Evolutionary conservation across 306 rosid species (phyloP).

Genomic region (Fragaria ananassa): DNA sequence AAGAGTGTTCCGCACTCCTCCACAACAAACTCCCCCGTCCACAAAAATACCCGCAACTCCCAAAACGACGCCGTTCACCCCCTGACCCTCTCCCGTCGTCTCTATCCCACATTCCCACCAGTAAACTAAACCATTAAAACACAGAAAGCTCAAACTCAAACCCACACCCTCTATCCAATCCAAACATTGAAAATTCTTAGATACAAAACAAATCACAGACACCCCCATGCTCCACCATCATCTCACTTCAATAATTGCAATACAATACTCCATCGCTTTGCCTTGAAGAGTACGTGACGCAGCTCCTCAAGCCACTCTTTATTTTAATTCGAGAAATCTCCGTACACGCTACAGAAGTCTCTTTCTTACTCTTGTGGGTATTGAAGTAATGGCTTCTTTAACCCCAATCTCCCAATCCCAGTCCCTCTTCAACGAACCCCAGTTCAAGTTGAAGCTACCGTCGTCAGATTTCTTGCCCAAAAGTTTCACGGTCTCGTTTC

Average conservation of each 20-base stretch:
- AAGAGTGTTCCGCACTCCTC: background rate
- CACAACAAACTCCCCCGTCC: conserved; percentile 2
- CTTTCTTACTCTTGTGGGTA: background rate
- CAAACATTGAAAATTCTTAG: no score
- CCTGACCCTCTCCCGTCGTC: no score
- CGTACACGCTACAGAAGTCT: conserved; percentile 41
- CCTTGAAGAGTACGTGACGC: conserved; percentile 39
- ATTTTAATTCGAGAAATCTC: conserved; percentile 1
- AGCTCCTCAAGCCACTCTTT: conserved; percentile 12
- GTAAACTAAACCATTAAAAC: no score
- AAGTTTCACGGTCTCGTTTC: conserved; percentile 12
- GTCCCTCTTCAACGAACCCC: conserved; percentile 30
- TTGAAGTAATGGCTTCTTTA: conserved; percentile 53
- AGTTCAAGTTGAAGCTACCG: background rate
- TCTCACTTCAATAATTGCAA: background rate
- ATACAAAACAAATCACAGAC: background rate
- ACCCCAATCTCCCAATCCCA: conserved; percentile 51
- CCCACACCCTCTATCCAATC: no score
- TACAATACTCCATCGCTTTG: conserved; percentile 21
- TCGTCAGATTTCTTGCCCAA: conserved; percentile 27
- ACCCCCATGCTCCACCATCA: conserved; percentile 2
- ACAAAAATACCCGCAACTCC: background rate
- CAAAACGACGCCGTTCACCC: no score
- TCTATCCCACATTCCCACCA: no score
- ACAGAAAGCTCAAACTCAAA: no score